phyloP scores from a whole-genome alignment of 495 filamentous ascomycete genomes.

The Penicillium cinerascens region DNA sequence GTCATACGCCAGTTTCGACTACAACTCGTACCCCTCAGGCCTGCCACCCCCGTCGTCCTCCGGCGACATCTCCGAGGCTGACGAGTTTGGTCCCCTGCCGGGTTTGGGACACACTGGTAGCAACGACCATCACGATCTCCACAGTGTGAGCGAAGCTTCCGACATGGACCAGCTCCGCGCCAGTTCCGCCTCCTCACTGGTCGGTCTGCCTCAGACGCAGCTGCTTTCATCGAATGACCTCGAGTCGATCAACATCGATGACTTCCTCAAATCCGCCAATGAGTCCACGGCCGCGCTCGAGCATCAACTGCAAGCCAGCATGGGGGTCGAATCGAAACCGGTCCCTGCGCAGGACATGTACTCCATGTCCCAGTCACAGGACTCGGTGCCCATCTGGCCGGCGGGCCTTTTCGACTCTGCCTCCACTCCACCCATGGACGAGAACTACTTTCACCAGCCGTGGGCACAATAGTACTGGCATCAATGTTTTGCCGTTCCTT shows the following conservation, averaged over 20 bases:
- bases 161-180: conserved; percentile 52
- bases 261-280: conserved; percentile 55
- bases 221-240: conserved; percentile 53
- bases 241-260: conserved; percentile 58
- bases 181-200: conserved; percentile 51
- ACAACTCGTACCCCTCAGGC: conserved; percentile 47
- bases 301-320: conserved; percentile 45
- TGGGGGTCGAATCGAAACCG: conserved; percentile 38
- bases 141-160: conserved; percentile 53
- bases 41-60: conserved; percentile 65
- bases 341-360: conserved; percentile 35
- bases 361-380: conserved; percentile 31
- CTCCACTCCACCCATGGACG: conserved; percentile 32
- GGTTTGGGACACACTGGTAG: conserved; percentile 28
- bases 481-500: conserved; percentile 15
- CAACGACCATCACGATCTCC: conserved; percentile 41
- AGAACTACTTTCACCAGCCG: conserved; percentile 31
- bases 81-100: conserved; percentile 54
- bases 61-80: conserved; percentile 71
- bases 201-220: conserved; percentile 48
- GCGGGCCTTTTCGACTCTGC: conserved; percentile 33
- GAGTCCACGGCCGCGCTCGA: conserved; percentile 46
- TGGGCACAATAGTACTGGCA: conserved; percentile 34
- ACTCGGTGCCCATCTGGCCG: conserved; percentile 39
- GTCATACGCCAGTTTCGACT: conserved; percentile 67